Evolutionary conservation across 306 rosid species (phyloP), one percentile per base, ranked within the genome.

Genomic region (Trifolium subterraneum): DNA sequence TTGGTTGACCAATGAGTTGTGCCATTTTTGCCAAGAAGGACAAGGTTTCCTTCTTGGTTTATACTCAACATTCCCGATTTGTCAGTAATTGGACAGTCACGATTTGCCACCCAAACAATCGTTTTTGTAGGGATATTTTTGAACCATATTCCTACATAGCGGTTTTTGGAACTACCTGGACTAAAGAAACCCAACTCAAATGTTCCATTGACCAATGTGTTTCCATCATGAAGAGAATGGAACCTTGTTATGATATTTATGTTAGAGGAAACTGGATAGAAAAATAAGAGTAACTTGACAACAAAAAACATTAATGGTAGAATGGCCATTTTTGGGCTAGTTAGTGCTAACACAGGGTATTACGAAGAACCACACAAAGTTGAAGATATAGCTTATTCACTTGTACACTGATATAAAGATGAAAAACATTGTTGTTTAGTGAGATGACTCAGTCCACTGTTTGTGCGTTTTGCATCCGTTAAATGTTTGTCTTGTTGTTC

Each of bases 1-100:
- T 59, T 84, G n/a, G 86, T 58, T 2, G 84, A 73, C 93, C 89
- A 86, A 80, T 54, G 45, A 72, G 29, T 20, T 38, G 10, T 38
- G 42, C 42, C 42, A 44, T 77, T 86, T 1, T 45, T 59, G 8
- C 14, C 35, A 33, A 71, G 74, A 25, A 86, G 81, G 1, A 51
- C 70, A 0, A 86, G 78, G 15, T 45, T 73, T 44, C 87, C 87
- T 2, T 75, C 60, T 33, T 6, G 23, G 84, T 58, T 75, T 31
- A 88, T 52, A 15, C 10, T 54, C 80, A 86, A 42, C 1, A 20
- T 52, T 23, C 88, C 80, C 7, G 80, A 75, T 23, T 68, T 56
- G 60, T 68, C 42, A 11, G 42, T 58, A 15, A 10, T 31, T 1
- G 80, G 80, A 39, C 58, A 31, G 27, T 68, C 70, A 76, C n/a